Conservation (phyloP, 2,329 filamentous ascomycete genomes). For the Macroventuria anomochaeta region DNA sequence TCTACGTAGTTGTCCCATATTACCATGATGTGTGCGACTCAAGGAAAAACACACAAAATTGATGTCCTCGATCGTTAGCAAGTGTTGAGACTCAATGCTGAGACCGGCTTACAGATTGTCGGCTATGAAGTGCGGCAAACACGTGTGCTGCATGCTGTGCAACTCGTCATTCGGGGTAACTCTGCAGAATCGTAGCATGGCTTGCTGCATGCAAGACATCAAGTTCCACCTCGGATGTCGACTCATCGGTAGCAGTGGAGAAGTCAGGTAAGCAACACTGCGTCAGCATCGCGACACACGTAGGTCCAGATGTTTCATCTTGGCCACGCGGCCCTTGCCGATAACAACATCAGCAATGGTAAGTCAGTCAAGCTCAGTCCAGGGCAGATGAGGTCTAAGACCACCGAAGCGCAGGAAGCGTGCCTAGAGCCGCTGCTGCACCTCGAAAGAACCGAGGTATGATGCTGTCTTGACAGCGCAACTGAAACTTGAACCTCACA, state of each 20-base stretch:
- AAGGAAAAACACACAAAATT: neutral
- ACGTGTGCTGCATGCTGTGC: neutral
- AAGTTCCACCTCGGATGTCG: neutral
- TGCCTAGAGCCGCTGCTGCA: neutral
- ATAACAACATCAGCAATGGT: neutral
- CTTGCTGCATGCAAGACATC: neutral
- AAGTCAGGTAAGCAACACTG: slow-evolving; percentile 12
- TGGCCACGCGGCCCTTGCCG: slow-evolving; percentile 8
- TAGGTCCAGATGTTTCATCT: slow-evolving; percentile 1
- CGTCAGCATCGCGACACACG: slow-evolving; percentile 7
- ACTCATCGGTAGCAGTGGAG: slow-evolving; percentile 6
- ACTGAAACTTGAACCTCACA: neutral
- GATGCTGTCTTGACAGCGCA: neutral
- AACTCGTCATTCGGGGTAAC: neutral
- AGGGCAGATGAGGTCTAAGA: neutral
- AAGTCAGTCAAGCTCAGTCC: neutral
- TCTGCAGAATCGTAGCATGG: neutral
- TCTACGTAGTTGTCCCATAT: neutral
- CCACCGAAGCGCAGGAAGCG: neutral
- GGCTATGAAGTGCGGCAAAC: neutral
- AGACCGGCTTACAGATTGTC: neutral
- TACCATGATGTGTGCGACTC: neutral
- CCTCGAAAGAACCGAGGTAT: no score
- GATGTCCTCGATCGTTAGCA: neutral
- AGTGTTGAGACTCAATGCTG: neutral